Base-by-base conservation (phyloP, 2,329 filamentous ascomycete genomes). In the Blastomyces gilchristii region DNA sequence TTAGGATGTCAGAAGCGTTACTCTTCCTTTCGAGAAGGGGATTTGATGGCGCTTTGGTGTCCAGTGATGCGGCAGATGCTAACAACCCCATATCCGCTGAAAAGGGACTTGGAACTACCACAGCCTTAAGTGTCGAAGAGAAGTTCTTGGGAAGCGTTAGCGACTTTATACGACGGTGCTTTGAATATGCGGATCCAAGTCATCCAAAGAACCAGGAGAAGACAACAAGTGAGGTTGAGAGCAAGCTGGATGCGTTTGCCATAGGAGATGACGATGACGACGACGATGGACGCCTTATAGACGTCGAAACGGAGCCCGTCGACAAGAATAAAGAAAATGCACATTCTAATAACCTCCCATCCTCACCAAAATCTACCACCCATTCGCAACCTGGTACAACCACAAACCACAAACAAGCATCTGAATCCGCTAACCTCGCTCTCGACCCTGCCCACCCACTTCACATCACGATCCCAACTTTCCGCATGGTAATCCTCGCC, bases 401-500 rank as follows among this genome's bases (percentile, higher is more conserved):
- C 75, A 52, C 72, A 67, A 53, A 75, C 60, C 80, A 80, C 59
- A 87, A 85, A 71, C 84, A 87, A 8, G 83, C 86, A 70, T 86
- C 87, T 0, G 87, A 91, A 72, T 84, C 88, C 25, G 91, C 91
- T 57, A 99, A 99, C 72, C 86, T 87, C 9, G 94, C 94, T 0
- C 83, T 99, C 3, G 92, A 99, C 72, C 94, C 94, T 2, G 87
- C 91, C 34, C 93, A 96, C 67, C 94, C 94, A 7, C 83, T 99
- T 0, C 89, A 97, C 73, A 97, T 99, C 71, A 97, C 94, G 0
- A 83, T 99, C 1, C 94, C 94, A 0, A 99, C 94, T 0, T 99
- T 99, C 82, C 88, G 94, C 67, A 99, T 99, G 94, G 91, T 99
- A 3, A 90, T 99, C 11, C 85, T 99, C 8, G 94, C 94, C 53